Evolutionary conservation across 2,329 filamentous ascomycete species (phyloP), one percentile per base, ranked within the genome.

Genomic region (Paecilomyces dactylethromorphus): DNA sequence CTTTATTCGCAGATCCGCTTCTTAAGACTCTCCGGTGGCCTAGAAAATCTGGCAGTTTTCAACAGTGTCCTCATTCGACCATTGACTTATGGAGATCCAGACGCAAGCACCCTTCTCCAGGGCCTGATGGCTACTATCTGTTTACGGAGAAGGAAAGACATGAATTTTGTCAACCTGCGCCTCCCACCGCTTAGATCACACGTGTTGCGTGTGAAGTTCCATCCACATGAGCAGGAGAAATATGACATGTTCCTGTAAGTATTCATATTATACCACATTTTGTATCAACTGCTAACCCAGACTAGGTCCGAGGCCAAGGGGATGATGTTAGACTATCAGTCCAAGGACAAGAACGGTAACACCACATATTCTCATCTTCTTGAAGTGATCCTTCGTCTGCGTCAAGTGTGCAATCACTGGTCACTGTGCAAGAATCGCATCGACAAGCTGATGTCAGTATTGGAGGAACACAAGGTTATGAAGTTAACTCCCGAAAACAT

Each of bases 321-420:
- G 3, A 84, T 86, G 21, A 77, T 92, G 5, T 77, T 84, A 56
- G 79, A 84, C 10, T 89, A 84, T 71, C 82, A 84, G 61, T 73
- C 66, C 63, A 78, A 67, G 65, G 70, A 73, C 66, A 67, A 72
- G 62, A 70, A 72, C 26, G 75, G 76, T 49, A 73, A 80, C 65
- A 79, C 84, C 2, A 81, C 81, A 1, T 95, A 94, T 69, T 86
- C 88, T 8, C 84, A 88, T 66, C 81, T 96, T 0, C 81, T 96
- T 11, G 91, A 96, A 73, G 84, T 92, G 15, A 81, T 96, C 3
- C 83, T 96, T 5, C 87, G 92, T 12, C 84, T 96, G 64, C 85
- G 92, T 18, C 92, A 96, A 75, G 84, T 89, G 71, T 96, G 92
- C 74, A 92, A 93, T 64, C 92, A 96, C 71, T 95, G 91, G 90